A percentile compares a stretch with the other conserved stretches of the same genome.
Conservation (phyloP, 345 rosid species). For the Ceriops decandra region DNA sequence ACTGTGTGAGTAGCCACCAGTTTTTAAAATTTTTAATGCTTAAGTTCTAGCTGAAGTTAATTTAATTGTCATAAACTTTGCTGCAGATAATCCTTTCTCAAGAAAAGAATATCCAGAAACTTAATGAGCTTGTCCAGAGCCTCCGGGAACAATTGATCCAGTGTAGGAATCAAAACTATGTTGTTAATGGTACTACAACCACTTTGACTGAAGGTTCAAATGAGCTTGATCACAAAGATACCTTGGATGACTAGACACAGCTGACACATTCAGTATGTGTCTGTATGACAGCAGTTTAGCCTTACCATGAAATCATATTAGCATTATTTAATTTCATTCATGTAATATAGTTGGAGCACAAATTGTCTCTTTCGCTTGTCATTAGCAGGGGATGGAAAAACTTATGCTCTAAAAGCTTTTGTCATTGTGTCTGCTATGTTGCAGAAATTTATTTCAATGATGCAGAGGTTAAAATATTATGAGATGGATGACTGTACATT, state of each 20-base stretch:
- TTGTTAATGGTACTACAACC: slow-evolving; percentile 24
- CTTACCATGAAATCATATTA: neutral
- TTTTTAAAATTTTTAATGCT: neutral
- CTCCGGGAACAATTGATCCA: slow-evolving; percentile 50
- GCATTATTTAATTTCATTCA: slow-evolving; percentile 10
- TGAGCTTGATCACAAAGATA: slow-evolving; percentile 45
- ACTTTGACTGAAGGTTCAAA: slow-evolving; percentile 40
- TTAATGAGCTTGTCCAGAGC: slow-evolving; percentile 50
- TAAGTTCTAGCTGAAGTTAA: neutral
- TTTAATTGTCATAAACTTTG: slow-evolving; percentile 2
- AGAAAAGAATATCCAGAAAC: slow-evolving; percentile 66
- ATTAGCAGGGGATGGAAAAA: neutral
- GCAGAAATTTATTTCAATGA: neutral
- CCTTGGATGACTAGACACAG: slow-evolving; percentile 39
- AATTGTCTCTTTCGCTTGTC: neutral
- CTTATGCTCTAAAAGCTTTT: neutral
- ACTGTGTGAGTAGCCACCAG: neutral
- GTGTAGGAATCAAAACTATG: slow-evolving; percentile 47
- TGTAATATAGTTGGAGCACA: slow-evolving; percentile 1
- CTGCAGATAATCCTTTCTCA: slow-evolving; percentile 67
- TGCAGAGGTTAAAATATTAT: neutral
- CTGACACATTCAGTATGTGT: slow-evolving; percentile 21
- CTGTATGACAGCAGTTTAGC: neutral
- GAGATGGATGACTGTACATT: neutral
- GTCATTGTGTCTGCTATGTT: neutral